These are phyloP conservation scores for Tuber melanosporum DNA, from an alignment of 495 filamentous ascomycete genomes.

Conservation along the genomic window DNA sequence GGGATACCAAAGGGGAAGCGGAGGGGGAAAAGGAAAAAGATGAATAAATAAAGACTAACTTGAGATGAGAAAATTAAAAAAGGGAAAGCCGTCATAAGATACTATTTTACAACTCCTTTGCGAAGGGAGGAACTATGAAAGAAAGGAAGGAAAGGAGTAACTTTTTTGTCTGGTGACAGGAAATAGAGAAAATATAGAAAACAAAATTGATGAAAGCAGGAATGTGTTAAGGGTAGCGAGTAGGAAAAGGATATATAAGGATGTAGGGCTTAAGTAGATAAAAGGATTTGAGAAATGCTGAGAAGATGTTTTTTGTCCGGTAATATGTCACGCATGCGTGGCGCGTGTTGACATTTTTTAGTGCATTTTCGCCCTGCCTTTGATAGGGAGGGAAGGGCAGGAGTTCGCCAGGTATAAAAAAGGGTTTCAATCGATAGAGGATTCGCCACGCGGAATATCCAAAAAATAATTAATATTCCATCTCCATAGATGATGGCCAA, in stretches of 20 bases:
- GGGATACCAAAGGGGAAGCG: neutral
- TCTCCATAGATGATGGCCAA: conserved; percentile 38
- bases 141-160: neutral
- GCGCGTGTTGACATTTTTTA: neutral
- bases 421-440: neutral
- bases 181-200: neutral
- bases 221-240: neutral
- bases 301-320: neutral
- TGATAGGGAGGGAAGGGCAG: neutral
- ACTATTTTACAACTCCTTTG: neutral
- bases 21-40: neutral
- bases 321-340: neutral
- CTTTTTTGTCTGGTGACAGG: neutral
- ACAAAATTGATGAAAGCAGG: neutral
- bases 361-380: neutral
- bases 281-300: neutral
- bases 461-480: conserved; percentile 35
- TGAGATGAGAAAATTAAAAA: neutral
- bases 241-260: neutral
- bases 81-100: neutral
- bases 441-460: conserved; percentile 6
- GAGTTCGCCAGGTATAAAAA: neutral
- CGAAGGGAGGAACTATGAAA: neutral
- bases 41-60: neutral
- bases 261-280: neutral